Conservation (phyloP, 768 basidiomycete genomes). For the Lyophyllum semitale region DNA sequence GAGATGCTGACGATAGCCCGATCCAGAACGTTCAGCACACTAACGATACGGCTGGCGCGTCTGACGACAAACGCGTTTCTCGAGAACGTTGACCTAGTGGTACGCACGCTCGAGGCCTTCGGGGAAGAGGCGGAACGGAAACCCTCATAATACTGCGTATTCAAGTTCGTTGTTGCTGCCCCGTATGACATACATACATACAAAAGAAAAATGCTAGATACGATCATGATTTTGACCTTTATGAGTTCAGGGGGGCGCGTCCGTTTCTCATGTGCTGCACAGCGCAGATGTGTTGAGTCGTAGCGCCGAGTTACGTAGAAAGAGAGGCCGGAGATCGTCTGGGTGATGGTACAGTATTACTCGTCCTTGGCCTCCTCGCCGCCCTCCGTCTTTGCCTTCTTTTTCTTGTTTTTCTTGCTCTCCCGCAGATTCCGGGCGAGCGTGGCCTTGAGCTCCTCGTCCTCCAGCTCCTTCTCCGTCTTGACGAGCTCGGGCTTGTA, state of each 20-base stretch:
- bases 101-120: constrained; percentile 81
- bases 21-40: constrained; percentile 67
- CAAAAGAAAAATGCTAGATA: constrained; percentile 1
- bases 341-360: constrained; percentile 13
- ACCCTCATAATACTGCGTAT: constrained; percentile 13
- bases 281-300: neutral
- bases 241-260: neutral
- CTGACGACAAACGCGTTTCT: constrained; percentile 84
- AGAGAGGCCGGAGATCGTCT: neutral
- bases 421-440: constrained; percentile 82
- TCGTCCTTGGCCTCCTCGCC: constrained; percentile 45
- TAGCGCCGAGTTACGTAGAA: neutral
- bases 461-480: constrained; percentile 86
- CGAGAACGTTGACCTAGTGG: constrained; percentile 85
- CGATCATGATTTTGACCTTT: neutral
- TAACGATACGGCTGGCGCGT: constrained; percentile 85
- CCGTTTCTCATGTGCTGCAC: neutral
- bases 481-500: constrained; percentile 91
- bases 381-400: constrained; percentile 60
- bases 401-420: constrained; percentile 92
- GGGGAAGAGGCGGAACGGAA: constrained; percentile 59
- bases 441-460: constrained; percentile 81
- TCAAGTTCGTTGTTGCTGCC: constrained; percentile 1
- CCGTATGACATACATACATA: constrained; percentile 1
- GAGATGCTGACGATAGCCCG: constrained; percentile 6